phyloP scores from a whole-genome alignment of 176 grass and related monocot species.

The Cocos nucifera region DNA sequence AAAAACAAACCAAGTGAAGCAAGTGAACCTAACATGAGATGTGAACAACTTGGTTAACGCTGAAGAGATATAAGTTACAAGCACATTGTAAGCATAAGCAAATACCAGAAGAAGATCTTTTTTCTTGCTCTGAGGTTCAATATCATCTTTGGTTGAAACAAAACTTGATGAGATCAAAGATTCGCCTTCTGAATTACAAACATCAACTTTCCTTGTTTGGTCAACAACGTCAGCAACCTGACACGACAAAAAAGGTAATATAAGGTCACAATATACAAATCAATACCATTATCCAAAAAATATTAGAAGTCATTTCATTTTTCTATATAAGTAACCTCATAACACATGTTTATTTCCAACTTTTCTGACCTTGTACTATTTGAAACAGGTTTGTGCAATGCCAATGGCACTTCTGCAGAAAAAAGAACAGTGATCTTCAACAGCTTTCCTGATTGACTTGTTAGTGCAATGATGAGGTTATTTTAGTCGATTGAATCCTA shows the following conservation, averaged over 20 bases:
- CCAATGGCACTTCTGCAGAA: no score
- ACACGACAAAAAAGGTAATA: conserved; percentile 17
- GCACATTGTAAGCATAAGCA: neutral
- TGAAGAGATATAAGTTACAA: neutral
- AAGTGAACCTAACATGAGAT: conserved; percentile 60
- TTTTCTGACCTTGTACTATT: no score
- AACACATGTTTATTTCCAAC: no score
- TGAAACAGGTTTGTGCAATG: no score
- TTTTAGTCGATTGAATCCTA: no score
- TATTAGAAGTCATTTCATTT: no score
- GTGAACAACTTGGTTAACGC: conserved; percentile 9
- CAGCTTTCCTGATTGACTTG: no score
- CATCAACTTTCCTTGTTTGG: conserved; percentile 26
- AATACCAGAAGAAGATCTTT: conserved; percentile 81
- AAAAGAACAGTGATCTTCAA: no score
- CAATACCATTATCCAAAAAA: no score
- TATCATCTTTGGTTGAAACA: conserved; percentile 47
- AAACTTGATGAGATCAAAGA: conserved; percentile 36
- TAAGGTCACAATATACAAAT: no score
- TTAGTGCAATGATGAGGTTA: no score
- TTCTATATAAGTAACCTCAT: no score
- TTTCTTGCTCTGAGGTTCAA: conserved; percentile 52
- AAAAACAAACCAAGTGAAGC: conserved; percentile 70
- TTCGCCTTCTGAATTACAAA: conserved; percentile 30
- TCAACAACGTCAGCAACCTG: conserved; percentile 29